Evolutionary conservation across 1,284 basidiomycete species (phyloP).

Genomic region (Sphagnurus paluster): DNA sequence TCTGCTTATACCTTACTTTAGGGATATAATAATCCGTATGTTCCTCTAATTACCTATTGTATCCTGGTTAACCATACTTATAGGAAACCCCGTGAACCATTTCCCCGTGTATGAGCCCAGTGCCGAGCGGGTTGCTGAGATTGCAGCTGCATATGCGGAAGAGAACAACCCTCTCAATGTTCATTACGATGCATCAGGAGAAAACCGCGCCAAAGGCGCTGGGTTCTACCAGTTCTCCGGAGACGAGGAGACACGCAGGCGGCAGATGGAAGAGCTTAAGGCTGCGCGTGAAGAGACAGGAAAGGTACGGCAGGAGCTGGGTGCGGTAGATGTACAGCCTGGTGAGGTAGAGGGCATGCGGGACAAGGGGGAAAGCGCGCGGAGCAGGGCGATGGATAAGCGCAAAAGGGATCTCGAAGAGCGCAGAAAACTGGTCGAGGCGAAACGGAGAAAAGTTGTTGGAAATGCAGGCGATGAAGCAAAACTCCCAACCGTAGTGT

Average conservation of each 20-base stretch:
- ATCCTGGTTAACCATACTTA: slow-evolving; percentile 7
- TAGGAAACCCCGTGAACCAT: slow-evolving; percentile 75
- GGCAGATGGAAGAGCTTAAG: slow-evolving; percentile 80
- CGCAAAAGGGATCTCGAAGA: slow-evolving; percentile 80
- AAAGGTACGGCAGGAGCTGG: slow-evolving; percentile 55
- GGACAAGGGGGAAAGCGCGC: slow-evolving; percentile 28
- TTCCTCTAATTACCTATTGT: slow-evolving; percentile 27
- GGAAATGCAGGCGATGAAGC: slow-evolving; percentile 22
- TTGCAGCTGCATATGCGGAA: slow-evolving; percentile 76
- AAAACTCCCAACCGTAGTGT: slow-evolving; percentile 6
- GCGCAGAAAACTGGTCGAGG: slow-evolving; percentile 72
- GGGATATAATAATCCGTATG: slow-evolving; percentile 59
- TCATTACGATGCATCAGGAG: slow-evolving; percentile 82
- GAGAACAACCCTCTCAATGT: slow-evolving; percentile 68
- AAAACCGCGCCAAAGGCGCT: slow-evolving; percentile 87
- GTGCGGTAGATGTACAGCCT: slow-evolving; percentile 56
- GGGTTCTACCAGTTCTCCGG: slow-evolving; percentile 87
- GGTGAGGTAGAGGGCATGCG: slow-evolving; percentile 72
- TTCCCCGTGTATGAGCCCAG: slow-evolving; percentile 88
- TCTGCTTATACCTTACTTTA: slow-evolving; percentile 27
- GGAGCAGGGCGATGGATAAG: slow-evolving; percentile 73
- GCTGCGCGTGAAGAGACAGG: slow-evolving; percentile 72
- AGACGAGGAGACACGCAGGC: slow-evolving; percentile 72
- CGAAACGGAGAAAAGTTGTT: slow-evolving; percentile 70
- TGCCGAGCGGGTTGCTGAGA: slow-evolving; percentile 73